A percentile compares a stretch with the other conserved stretches of the same genome.
phyloP scores from a whole-genome alignment of 805 yeast genomes.

The Komagataella phaffii region DNA sequence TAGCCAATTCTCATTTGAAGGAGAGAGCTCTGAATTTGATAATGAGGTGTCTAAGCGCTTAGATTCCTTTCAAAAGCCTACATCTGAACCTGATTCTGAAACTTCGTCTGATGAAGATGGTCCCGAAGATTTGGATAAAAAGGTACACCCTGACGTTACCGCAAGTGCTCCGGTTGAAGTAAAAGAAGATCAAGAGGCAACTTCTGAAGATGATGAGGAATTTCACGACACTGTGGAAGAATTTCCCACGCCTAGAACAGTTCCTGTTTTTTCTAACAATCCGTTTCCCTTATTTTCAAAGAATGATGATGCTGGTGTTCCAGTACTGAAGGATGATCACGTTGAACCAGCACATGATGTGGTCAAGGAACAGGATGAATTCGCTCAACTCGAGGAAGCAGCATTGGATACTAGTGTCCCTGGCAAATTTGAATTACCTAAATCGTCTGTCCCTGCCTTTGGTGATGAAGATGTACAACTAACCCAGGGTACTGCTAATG shows the following conservation, averaged over 20 bases:
- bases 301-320: slow-evolving; percentile 37
- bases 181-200: neutral
- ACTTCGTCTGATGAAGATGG: neutral
- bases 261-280: neutral
- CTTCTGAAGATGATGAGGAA: slow-evolving; percentile 1
- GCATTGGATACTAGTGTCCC: neutral
- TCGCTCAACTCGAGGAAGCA: neutral
- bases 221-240: slow-evolving; percentile 1
- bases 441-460: slow-evolving; percentile 8
- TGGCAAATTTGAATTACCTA: slow-evolving; percentile 5
- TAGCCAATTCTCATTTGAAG: neutral
- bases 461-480: slow-evolving; percentile 9
- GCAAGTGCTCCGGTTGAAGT: neutral
- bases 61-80: neutral
- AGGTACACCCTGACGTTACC: neutral
- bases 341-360: neutral
- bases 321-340: slow-evolving; percentile 22
- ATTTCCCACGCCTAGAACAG: neutral
- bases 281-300: slow-evolving; percentile 52
- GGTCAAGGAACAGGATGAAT: neutral
- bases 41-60: neutral
- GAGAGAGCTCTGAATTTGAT: neutral
- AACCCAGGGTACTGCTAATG: neutral
- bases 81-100: slow-evolving; percentile 1
- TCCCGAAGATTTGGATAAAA: slow-evolving; percentile 5